Evolutionary conservation across 257 asterid genomes (phyloP).

Genomic region (Petrea volubilis): DNA sequence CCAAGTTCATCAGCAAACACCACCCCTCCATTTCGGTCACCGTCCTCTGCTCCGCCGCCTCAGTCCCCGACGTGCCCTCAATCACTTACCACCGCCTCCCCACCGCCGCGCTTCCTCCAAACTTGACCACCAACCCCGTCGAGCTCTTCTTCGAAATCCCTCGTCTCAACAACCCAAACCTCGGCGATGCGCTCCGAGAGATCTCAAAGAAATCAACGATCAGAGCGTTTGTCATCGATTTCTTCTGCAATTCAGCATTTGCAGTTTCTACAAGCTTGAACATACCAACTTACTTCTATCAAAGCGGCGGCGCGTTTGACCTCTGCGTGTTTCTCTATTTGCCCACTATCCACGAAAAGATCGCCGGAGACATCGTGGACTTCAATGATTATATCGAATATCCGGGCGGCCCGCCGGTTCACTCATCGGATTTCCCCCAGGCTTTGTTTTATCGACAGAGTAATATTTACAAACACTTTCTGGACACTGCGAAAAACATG

Average conservation of each 20-base stretch:
- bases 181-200: constrained; percentile 27
- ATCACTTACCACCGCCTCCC: constrained; percentile 39
- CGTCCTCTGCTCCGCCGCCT: constrained; percentile 25
- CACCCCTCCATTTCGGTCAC: constrained; percentile 34
- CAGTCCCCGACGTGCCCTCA: constrained; percentile 23
- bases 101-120: constrained; percentile 19
- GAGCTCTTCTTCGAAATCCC: constrained; percentile 39
- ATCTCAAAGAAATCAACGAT: constrained; percentile 27
- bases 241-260: constrained; percentile 37
- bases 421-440: constrained; percentile 25
- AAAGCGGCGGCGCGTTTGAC: constrained; percentile 27
- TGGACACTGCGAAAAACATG: constrained; percentile 21
- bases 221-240: constrained; percentile 40
- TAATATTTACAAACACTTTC: constrained; percentile 21
- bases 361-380: neutral
- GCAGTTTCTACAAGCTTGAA: constrained; percentile 29
- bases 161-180: constrained; percentile 36
- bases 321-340: constrained; percentile 19
- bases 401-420: constrained; percentile 33
- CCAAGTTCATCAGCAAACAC: constrained; percentile 38
- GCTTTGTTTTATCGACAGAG: constrained; percentile 21
- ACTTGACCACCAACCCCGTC: neutral
- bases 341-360: constrained; percentile 25
- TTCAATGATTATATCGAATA: constrained; percentile 1
- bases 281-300: constrained; percentile 37